Evolutionary conservation across 345 rosid species (phyloP).

Genomic region (Eutrema japonicum): DNA sequence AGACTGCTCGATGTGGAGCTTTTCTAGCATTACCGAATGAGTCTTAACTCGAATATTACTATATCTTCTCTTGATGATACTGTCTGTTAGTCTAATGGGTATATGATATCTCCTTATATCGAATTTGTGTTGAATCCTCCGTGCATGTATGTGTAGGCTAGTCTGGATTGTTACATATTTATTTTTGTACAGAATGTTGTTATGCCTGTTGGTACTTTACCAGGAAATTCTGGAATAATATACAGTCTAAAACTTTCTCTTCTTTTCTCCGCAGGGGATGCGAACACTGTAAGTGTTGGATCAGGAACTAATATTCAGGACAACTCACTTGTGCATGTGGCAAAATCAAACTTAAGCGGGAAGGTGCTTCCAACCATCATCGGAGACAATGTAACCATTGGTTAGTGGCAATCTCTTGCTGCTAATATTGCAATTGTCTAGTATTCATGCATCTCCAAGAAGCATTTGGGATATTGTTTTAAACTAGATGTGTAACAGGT

Average conservation of each 20-base stretch:
- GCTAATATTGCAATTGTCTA: neutral
- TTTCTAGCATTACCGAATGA: constrained; percentile 1
- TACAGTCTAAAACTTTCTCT: constrained; percentile 9
- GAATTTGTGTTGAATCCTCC: constrained; percentile 2
- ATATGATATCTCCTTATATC: neutral
- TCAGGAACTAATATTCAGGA: constrained; percentile 96
- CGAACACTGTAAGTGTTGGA: constrained; percentile 77
- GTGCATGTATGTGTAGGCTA: constrained; percentile 16
- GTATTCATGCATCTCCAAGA: constrained; percentile 15
- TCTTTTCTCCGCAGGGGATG: constrained; percentile 65
- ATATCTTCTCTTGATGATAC: neutral
- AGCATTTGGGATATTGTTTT: constrained; percentile 27
- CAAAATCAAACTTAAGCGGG: constrained; percentile 91
- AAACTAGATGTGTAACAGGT: constrained; percentile 57
- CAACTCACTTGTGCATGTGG: constrained; percentile 95
- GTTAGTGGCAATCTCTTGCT: constrained; percentile 53
- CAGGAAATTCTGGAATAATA: constrained; percentile 10
- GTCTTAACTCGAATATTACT: neutral
- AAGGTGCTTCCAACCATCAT: constrained; percentile 81
- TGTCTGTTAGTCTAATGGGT: neutral
- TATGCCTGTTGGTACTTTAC: constrained; percentile 3
- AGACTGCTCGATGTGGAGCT: constrained; percentile 17
- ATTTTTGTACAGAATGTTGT: neutral
- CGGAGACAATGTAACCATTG: constrained; percentile 96
- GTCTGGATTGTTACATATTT: neutral